phyloP scores from a whole-genome alignment of 1,284 basidiomycete genomes.

The Thelephora terrestris region DNA sequence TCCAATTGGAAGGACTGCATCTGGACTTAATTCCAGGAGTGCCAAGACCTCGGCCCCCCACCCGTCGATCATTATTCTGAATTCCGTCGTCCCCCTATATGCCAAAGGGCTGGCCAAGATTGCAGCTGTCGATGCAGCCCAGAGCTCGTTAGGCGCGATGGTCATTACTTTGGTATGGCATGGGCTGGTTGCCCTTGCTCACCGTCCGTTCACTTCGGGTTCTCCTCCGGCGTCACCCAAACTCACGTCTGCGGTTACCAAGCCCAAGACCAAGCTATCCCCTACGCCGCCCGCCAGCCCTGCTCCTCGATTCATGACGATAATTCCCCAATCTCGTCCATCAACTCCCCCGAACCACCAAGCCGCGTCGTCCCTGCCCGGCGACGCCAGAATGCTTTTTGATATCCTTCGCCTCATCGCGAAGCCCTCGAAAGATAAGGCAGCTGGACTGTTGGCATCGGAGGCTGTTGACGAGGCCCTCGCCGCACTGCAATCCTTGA shows the following conservation, averaged over 20 bases:
- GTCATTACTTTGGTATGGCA: conserved; percentile 67
- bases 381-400: conserved; percentile 49
- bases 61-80: conserved; percentile 48
- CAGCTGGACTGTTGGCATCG: conserved; percentile 40
- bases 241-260: conserved; percentile 15
- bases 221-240: conserved; percentile 37
- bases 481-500: conserved; percentile 46
- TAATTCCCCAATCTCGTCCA: conserved; percentile 58
- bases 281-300: conserved; percentile 48
- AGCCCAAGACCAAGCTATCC: conserved; percentile 24
- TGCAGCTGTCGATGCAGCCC: conserved; percentile 39
- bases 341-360: conserved; percentile 40
- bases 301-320: conserved; percentile 50
- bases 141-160: conserved; percentile 52
- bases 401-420: conserved; percentile 52
- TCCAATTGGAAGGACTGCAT: conserved; percentile 6
- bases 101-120: conserved; percentile 47
- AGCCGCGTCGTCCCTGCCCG: conserved; percentile 31
- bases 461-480: conserved; percentile 74
- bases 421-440: conserved; percentile 40
- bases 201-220: conserved; percentile 35
- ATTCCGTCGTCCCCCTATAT: conserved; percentile 49
- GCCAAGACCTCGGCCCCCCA: conserved; percentile 36
- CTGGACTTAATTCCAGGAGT: conserved; percentile 15
- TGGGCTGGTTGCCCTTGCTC: conserved; percentile 55